A percentile compares a stretch with the other conserved stretches of the same genome.
Evolutionary conservation across 2,329 filamentous ascomycete genomes (phyloP).

Genomic region (Cercospora citrullina): DNA sequence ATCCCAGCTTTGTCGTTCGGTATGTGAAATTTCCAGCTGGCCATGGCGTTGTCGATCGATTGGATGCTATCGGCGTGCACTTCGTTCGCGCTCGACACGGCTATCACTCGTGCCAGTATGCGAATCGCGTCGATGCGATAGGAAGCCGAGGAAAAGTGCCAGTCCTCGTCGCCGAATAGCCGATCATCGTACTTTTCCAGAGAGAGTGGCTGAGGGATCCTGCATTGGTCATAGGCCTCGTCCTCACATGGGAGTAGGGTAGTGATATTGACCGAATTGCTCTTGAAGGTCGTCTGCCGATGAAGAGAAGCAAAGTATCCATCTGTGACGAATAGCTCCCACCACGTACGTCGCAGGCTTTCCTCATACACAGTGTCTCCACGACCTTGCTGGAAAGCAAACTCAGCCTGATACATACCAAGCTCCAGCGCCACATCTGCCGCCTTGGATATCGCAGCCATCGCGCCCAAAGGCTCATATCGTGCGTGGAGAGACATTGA

Average conservation of each 20-base stretch:
- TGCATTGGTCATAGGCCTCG: slow-evolving; percentile 59
- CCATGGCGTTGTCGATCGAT: slow-evolving; percentile 60
- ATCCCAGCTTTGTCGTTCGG: slow-evolving; percentile 70
- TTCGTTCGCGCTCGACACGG: slow-evolving; percentile 40
- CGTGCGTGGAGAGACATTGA: slow-evolving; percentile 76
- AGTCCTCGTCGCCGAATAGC: slow-evolving; percentile 69
- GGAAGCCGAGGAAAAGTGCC: slow-evolving; percentile 77
- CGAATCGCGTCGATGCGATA: slow-evolving; percentile 81
- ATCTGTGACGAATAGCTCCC: slow-evolving; percentile 79
- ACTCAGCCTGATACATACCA: slow-evolving; percentile 70
- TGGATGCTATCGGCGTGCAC: slow-evolving; percentile 49
- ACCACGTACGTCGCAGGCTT: slow-evolving; percentile 86
- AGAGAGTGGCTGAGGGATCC: slow-evolving; percentile 55
- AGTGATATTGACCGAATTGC: slow-evolving; percentile 66
- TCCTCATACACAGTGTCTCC: slow-evolving; percentile 72
- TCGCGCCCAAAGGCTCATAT: slow-evolving; percentile 68
- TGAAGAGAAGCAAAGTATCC: slow-evolving; percentile 82
- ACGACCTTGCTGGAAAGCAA: slow-evolving; percentile 63
- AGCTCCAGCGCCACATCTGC: slow-evolving; percentile 73
- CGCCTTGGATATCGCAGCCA: slow-evolving; percentile 65
- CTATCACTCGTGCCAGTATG: slow-evolving; percentile 74
- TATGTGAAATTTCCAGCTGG: slow-evolving; percentile 78
- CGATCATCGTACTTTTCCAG: slow-evolving; percentile 75
- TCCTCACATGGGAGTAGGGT: slow-evolving; percentile 82
- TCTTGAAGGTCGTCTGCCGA: slow-evolving; percentile 66